A percentile compares a stretch with the other conserved stretches of the same genome.
Conservation (phyloP, 2,329 filamentous ascomycete species). For the Phaeosphaeriaceae sp. region DNA sequence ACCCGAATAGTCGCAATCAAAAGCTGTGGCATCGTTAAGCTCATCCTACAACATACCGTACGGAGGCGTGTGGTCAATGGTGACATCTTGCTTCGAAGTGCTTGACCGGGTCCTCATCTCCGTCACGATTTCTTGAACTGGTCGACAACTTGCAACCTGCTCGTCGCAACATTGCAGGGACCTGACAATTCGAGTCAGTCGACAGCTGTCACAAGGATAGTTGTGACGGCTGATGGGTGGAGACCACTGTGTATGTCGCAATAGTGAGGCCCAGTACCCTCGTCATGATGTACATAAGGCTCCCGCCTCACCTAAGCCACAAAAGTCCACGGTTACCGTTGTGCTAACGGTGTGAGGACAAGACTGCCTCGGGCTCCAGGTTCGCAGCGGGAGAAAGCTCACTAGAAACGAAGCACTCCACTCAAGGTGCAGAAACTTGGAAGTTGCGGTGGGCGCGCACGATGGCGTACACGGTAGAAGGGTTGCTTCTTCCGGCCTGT, state of each 20-base stretch:
- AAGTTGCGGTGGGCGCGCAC: neutral
- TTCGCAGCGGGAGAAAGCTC: neutral
- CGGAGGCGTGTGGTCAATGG: neutral
- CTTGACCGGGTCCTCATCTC: no score
- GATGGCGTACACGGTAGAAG: neutral
- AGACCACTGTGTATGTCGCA: slow-evolving; percentile 1
- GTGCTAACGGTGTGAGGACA: neutral
- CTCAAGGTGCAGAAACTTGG: neutral
- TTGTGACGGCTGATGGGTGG: neutral
- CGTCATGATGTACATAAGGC: slow-evolving; percentile 4
- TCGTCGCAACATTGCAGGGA: neutral
- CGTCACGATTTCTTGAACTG: no score
- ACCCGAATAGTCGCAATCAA: neutral
- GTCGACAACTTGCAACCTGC: no score
- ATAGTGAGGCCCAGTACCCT: neutral
- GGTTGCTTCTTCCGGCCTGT: no score
- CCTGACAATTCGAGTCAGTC: neutral
- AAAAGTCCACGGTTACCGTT: neutral
- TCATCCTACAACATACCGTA: neutral
- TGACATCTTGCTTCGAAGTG: neutral
- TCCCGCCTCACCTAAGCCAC: neutral
- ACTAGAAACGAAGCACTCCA: neutral
- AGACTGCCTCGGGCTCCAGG: neutral
- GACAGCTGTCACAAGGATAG: neutral
- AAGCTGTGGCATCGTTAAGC: neutral